Evolutionary conservation across 352 stramenopile species (phyloP).

Genomic region (Aphanomyces stellatus): DNA sequence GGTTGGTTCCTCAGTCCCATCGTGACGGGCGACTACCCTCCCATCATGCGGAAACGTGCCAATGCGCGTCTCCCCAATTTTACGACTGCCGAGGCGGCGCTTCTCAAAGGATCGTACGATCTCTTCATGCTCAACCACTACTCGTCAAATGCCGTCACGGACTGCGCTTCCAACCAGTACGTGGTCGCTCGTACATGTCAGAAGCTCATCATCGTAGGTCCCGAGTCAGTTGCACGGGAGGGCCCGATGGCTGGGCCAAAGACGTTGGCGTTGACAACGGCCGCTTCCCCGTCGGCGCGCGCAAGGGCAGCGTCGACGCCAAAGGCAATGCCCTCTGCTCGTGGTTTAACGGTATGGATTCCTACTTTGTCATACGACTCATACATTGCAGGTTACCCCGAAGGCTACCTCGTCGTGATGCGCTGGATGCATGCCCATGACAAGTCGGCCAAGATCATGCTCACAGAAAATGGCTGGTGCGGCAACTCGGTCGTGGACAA

Average conservation of each 20-base stretch:
- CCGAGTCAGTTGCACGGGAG: constrained; percentile 28
- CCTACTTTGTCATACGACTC: neutral
- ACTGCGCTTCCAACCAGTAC: constrained; percentile 29
- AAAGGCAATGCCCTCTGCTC: constrained; percentile 32
- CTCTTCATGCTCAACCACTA: constrained; percentile 96
- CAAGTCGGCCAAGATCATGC: constrained; percentile 25
- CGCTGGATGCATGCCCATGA: constrained; percentile 46
- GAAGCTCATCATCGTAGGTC: neutral
- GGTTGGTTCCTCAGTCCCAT: constrained; percentile 90
- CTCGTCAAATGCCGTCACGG: constrained; percentile 46
- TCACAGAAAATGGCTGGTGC: constrained; percentile 66
- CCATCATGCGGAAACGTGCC: constrained; percentile 77
- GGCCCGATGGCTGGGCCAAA: constrained; percentile 32
- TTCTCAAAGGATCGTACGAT: constrained; percentile 84
- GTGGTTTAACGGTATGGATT: constrained; percentile 30
- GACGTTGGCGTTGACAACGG: constrained; percentile 46
- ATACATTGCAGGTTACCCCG: constrained; percentile 34
- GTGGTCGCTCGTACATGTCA: neutral
- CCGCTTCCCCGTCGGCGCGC: constrained; percentile 47
- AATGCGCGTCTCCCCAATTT: constrained; percentile 80
- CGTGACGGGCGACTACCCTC: constrained; percentile 86
- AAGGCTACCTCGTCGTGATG: constrained; percentile 44
- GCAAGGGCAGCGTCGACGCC: constrained; percentile 32
- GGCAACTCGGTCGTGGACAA: constrained; percentile 51
- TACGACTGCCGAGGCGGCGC: constrained; percentile 50